Evolutionary conservation across 2,329 filamentous ascomycete genomes (phyloP), one percentile per base, ranked within the genome.

Genomic region (Peltaster fructicola): DNA sequence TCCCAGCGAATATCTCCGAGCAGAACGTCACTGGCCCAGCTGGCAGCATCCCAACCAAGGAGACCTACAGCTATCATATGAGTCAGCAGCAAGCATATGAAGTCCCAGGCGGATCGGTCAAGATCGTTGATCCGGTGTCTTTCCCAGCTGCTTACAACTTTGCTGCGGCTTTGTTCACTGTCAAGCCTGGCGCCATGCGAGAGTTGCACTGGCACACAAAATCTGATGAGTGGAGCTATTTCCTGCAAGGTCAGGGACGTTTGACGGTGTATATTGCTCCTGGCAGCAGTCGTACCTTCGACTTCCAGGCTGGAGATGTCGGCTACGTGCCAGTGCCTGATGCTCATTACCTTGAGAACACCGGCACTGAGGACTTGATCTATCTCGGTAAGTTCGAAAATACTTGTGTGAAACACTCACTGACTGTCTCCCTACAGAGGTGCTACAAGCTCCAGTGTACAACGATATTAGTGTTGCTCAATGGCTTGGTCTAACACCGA

Each of bases 191-290:
- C n/a, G 67, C 66, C 1, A 65, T 73, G 63, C 59, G 68, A 12
- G 68, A 73, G 40, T 50, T 73, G 20, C 68, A 73, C 49, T 73
- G 68, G 67, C 67, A 73, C 47, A 61, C 63, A 1, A 57, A 54
- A 1, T 59, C 54, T 6, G 66, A 71, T 40, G 67, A 72, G 44
- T 72, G 67, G 67, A 57, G 57, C 24, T 71, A 63, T 45, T 68
- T 72, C 50, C 46, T 71, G 6, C 43, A 56, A 26, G 68, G 68
- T 0, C 56, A 56, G 7, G 68, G 57, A 0, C 58, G 67, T 7
- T 53, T 68, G 17, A 70, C 65, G 1, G 53, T 69, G 14, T 71
- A 61, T 47, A 37, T 50, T 12, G 65, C 65, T 0, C 61, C 64
- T 0, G 43, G 49, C 4, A 45, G 55, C 2, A 55, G 59, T 2